Evolutionary conservation across 2,329 filamentous ascomycete species (phyloP).

Genomic region (Nemania diffusa): DNA sequence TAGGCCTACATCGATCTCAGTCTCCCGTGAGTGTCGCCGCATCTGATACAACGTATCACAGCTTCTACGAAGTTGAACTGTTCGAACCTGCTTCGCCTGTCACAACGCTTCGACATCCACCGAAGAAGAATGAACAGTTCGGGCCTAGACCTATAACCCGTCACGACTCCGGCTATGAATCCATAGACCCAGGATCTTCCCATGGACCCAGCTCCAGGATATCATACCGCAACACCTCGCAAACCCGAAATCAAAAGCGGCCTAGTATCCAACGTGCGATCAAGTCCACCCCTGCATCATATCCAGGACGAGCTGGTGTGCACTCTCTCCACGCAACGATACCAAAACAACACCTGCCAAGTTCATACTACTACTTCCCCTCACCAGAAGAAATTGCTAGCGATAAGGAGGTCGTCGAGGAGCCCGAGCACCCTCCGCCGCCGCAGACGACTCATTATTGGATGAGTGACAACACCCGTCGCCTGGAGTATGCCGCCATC

Average conservation of each 20-base stretch:
- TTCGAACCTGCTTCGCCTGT: conserved; percentile 53
- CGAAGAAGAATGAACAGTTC: conserved; percentile 44
- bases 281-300: conserved; percentile 50
- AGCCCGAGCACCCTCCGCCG: conserved; percentile 54
- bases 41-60: conserved; percentile 65
- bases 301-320: conserved; percentile 37
- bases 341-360: conserved; percentile 47
- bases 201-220: conserved; percentile 45
- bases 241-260: conserved; percentile 52
- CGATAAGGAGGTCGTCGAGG: conserved; percentile 25
- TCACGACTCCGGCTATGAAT: conserved; percentile 70
- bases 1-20: conserved; percentile 43
- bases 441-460: conserved; percentile 73
- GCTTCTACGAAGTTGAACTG: conserved; percentile 62
- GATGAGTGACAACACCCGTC: conserved; percentile 71
- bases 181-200: conserved; percentile 54
- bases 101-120: conserved; percentile 27
- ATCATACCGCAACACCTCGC: conserved; percentile 46
- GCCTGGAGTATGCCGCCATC: conserved; percentile 73
- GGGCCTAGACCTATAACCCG: conserved; percentile 59
- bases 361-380: conserved; percentile 63
- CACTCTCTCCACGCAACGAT: conserved; percentile 44
- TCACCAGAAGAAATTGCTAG: conserved; percentile 52
- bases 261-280: conserved; percentile 56
- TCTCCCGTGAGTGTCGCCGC: conserved; percentile 57